Evolutionary conservation across 495 filamentous ascomycete genomes (phyloP).

Genomic region (Podospora tetraspora): DNA sequence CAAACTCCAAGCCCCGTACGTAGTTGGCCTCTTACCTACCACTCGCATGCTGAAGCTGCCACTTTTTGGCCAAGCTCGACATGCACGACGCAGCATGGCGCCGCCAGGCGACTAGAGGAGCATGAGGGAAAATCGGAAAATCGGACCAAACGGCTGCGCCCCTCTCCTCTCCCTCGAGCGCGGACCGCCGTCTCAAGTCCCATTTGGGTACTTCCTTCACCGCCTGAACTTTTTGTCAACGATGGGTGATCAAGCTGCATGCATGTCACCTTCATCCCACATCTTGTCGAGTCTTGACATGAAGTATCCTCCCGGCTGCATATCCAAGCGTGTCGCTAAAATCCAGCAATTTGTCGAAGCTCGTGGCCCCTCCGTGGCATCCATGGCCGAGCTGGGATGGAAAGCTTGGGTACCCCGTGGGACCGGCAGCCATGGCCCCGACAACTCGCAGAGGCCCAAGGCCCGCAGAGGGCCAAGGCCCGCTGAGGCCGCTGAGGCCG

Average conservation of each 20-base stretch:
- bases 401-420: background rate
- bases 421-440: background rate
- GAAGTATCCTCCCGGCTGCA: slow-evolving; percentile 9
- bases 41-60: background rate
- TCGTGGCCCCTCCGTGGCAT: slow-evolving; percentile 11
- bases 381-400: background rate
- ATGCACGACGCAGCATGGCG: background rate
- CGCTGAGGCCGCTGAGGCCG: background rate
- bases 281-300: slow-evolving; percentile 3
- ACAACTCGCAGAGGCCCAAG: slow-evolving; percentile 1
- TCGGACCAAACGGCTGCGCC: slow-evolving; percentile 15
- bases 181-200: slow-evolving; percentile 8
- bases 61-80: background rate
- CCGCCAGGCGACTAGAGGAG: background rate
- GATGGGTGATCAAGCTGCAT: slow-evolving; percentile 16
- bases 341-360: slow-evolving; percentile 9
- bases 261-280: slow-evolving; percentile 15
- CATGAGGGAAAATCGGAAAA: slow-evolving; percentile 1
- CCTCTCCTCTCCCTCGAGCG: background rate
- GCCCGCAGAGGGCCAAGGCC: background rate
- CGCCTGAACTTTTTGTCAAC: slow-evolving; percentile 8
- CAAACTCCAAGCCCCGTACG: background rate
- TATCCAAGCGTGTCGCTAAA: slow-evolving; percentile 13
- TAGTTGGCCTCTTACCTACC: background rate
- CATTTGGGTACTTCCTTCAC: slow-evolving; percentile 13